Evolutionary conservation across 1,139 yeast species (phyloP).

Genomic region (Kodamaea fungicola): DNA sequence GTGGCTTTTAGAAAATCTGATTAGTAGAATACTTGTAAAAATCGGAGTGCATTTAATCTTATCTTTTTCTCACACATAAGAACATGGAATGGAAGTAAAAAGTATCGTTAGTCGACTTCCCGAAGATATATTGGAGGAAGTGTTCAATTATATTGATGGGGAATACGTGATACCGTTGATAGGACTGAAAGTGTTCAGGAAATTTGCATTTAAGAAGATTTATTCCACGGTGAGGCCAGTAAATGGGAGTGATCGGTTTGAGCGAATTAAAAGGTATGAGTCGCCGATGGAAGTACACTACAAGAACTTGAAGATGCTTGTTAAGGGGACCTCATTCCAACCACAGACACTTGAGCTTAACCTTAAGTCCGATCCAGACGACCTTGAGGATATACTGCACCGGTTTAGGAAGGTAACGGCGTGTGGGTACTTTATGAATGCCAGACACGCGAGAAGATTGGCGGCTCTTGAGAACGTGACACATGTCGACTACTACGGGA

Average conservation of each 20-base stretch:
- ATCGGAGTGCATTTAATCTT: too few relatives aligned
- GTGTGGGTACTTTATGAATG: slow-evolving; percentile 1
- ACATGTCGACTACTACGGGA: neutral
- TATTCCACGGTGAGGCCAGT: slow-evolving; percentile 1
- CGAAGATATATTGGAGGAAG: slow-evolving; percentile 1
- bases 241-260: slow-evolving; percentile 1
- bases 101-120: neutral
- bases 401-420: slow-evolving; percentile 1
- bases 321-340: neutral
- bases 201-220: slow-evolving; percentile 1
- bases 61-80: too few relatives aligned
- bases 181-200: neutral
- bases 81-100: too few relatives aligned
- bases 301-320: slow-evolving; percentile 1
- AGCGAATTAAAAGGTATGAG: neutral
- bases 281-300: slow-evolving; percentile 1
- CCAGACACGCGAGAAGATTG: neutral
- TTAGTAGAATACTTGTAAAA: too few relatives aligned
- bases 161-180: slow-evolving; percentile 1
- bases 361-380: slow-evolving; percentile 1
- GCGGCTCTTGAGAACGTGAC: neutral
- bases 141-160: slow-evolving; percentile 2
- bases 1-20: too few relatives aligned
- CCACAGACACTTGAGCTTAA: slow-evolving; percentile 1
- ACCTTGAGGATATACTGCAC: neutral